Evolutionary conservation across 78 protist genomes (phyloP).

Genomic region (Dictyostelium citrinum): DNA sequence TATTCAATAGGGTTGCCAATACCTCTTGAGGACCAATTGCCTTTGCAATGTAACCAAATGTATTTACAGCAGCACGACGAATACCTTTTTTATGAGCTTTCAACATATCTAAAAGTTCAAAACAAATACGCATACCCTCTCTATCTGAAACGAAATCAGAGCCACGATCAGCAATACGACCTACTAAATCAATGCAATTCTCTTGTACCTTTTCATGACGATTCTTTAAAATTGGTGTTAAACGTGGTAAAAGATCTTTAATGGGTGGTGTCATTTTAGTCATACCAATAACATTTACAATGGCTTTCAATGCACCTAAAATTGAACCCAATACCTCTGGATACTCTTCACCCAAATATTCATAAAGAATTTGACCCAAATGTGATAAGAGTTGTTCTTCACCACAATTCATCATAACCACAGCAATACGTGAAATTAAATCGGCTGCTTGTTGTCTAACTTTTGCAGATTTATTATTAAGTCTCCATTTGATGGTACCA

Average conservation of each 20-base stretch:
- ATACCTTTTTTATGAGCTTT: slow-evolving; percentile 96
- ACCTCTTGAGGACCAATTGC: slow-evolving; percentile 99
- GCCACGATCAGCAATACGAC: slow-evolving; percentile 97
- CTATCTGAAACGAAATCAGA: slow-evolving; percentile 92
- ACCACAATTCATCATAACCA: slow-evolving; percentile 92
- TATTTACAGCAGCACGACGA: slow-evolving; percentile 97
- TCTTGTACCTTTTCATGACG: slow-evolving; percentile 98
- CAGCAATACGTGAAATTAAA: slow-evolving; percentile 94
- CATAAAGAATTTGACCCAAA: slow-evolving; percentile 95
- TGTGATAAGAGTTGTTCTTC: slow-evolving; percentile 92
- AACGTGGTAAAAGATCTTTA: slow-evolving; percentile 95
- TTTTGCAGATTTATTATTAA: slow-evolving; percentile 89
- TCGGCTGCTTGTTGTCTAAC: slow-evolving; percentile 97
- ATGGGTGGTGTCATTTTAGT: slow-evolving; percentile 96
- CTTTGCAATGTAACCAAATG: slow-evolving; percentile 98
- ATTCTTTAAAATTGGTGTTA: slow-evolving; percentile 97
- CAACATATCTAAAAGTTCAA: slow-evolving; percentile 98
- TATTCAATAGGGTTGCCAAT: slow-evolving; percentile 97
- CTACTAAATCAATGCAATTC: slow-evolving; percentile 96
- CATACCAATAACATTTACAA: slow-evolving; percentile 97
- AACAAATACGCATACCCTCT: slow-evolving; percentile 99
- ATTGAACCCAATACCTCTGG: slow-evolving; percentile 98
- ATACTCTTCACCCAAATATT: slow-evolving; percentile 98
- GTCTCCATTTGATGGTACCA: slow-evolving; percentile 95
- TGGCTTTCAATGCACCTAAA: slow-evolving; percentile 94